Evolutionary conservation across 1,284 basidiomycete species (phyloP), one percentile per base, ranked within the genome.

Genomic region (Meira miltonrushii): DNA sequence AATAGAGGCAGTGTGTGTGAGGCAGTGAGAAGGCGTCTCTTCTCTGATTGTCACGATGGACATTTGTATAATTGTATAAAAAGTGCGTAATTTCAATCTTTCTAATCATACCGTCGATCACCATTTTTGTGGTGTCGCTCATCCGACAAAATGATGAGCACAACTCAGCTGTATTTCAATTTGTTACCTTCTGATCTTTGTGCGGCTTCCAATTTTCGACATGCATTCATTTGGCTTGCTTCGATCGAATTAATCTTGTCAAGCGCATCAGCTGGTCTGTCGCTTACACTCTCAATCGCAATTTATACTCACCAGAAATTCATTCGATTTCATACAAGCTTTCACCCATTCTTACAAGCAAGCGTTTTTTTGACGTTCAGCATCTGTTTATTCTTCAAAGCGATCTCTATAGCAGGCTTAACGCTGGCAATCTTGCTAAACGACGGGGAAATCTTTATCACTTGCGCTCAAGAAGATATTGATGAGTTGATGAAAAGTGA

Each of bases 301-400:
- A 48, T 48, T 23, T 48, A 48, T 25, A 48, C 46, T 3, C 46
- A 23, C 8, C 46, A 48, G 12, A n/a, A n/a, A 48, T 48, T 48
- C 21, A 48, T 48, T 25, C 2, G 17, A 25, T 23, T 48, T 19
- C 46, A 48, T 48, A 48, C 46, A 15, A 21, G 17, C 46, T 48
- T 48, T 48, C 46, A 48, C 23, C 46, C 46, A 5, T 48, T 48
- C 12, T 21, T 48, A 21, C 46, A 48, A 48, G 46, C 46, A 21
- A 21, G 17, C 12, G 25, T 48, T 13, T 48, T 48, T 25, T 17
- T 48, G 17, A 48, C 23, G 12, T n/a, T 23, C 7, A 21, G 17
- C 5, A 48, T 48, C 5, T 21, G n/a, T 48, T 23, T 48, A 25
- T 2, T 48, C 46, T 48, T 21, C 12, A 21, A 23, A n/a, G 12